phyloP scores from a whole-genome alignment of 2,329 filamentous ascomycete species.

The Claviceps sp. region DNA sequence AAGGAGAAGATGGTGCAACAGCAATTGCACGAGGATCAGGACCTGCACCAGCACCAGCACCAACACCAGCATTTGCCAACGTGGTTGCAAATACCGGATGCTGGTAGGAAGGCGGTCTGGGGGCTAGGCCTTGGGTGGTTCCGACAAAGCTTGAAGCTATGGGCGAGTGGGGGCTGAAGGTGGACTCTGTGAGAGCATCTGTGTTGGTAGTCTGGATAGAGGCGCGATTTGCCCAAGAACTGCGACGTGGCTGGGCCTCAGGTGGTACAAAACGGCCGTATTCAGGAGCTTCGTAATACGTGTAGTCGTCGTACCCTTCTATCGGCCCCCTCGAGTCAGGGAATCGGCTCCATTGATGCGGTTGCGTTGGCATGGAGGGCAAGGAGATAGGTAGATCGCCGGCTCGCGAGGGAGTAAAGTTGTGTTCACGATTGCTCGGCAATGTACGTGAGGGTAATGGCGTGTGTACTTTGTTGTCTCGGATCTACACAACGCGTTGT shows the following conservation, averaged over 20 bases:
- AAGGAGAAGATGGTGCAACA: neutral
- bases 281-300: conserved; percentile 3
- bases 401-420: neutral
- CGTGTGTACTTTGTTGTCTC: neutral
- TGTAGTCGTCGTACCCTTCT: conserved; percentile 6
- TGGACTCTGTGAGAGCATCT: conserved; percentile 43
- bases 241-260: conserved; percentile 27
- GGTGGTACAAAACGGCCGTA: conserved; percentile 9
- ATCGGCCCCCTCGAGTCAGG: conserved; percentile 24
- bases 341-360: conserved; percentile 45
- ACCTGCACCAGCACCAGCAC: neutral
- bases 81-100: conserved; percentile 21
- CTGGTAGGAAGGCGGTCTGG: conserved; percentile 44
- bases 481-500: neutral
- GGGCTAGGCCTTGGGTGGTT: conserved; percentile 38
- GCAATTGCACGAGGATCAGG: neutral
- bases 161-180: conserved; percentile 44
- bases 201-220: conserved; percentile 44
- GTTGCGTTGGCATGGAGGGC: conserved; percentile 4
- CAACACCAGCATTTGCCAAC: conserved; percentile 5
- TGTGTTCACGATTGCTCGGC: neutral
- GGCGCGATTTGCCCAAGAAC: conserved; percentile 33
- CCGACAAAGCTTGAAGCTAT: conserved; percentile 34
- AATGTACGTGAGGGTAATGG: neutral
- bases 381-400: neutral